Evolutionary conservation across 148 eudicot genomes (phyloP).

Genomic region (Fagopyrum esculentum): DNA sequence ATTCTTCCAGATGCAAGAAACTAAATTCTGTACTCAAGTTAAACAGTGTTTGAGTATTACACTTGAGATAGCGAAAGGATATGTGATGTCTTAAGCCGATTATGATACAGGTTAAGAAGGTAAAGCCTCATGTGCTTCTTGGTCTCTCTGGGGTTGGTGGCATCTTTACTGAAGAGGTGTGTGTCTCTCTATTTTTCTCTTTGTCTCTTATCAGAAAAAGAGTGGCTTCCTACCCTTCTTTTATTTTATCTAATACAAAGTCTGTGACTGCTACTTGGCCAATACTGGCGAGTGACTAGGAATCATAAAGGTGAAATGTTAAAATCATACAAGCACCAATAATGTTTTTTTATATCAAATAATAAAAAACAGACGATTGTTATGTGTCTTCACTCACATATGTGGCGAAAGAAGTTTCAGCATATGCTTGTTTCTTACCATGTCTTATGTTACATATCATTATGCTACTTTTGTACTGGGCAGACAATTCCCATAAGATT

Average conservation of each 20-base stretch:
- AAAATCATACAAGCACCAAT: background rate
- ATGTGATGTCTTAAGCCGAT: background rate
- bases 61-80: background rate
- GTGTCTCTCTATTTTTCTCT: background rate
- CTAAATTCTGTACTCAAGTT: background rate
- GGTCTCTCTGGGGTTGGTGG: constrained; percentile 99
- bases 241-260: background rate
- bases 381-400: background rate
- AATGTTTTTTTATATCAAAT: no score
- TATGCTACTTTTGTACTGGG: background rate
- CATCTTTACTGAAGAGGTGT: constrained; percentile 83
- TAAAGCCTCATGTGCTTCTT: constrained; percentile 96
- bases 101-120: constrained; percentile 70
- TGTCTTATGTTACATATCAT: background rate
- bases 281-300: background rate
- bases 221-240: constrained; percentile 1
- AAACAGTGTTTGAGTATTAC: background rate
- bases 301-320: background rate
- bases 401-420: background rate
- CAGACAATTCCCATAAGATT: background rate
- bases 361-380: background rate
- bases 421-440: background rate
- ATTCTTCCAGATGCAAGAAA: constrained; percentile 1
- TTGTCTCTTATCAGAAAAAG: background rate
- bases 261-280: background rate